A percentile compares a stretch with the other conserved stretches of the same genome.
phyloP scores from a whole-genome alignment of 352 stramenopile species.

The Phytophthora crassamura region DNA sequence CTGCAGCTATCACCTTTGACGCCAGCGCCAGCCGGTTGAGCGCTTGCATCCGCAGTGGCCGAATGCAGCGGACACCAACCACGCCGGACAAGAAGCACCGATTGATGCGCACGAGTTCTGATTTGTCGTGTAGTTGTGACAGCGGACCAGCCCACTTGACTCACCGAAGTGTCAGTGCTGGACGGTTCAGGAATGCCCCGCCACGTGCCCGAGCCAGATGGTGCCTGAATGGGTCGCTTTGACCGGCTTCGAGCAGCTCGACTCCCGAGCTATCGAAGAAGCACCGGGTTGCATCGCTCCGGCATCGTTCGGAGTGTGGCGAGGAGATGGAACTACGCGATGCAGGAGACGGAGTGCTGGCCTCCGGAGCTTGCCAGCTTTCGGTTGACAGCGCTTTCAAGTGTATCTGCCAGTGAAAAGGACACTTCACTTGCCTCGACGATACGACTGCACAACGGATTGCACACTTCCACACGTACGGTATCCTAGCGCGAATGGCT shows the following conservation, averaged over 20 bases:
- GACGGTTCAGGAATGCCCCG: background rate
- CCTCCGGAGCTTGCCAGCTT: conserved; percentile 9
- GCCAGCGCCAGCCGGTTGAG: conserved; percentile 12
- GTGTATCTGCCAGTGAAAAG: background rate
- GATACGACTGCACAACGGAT: conserved; percentile 20
- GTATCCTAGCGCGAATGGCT: conserved; percentile 11
- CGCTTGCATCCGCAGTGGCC: background rate
- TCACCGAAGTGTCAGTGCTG: conserved; percentile 18
- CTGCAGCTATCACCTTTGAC: conserved; percentile 30
- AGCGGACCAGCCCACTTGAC: conserved; percentile 27
- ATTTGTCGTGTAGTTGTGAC: conserved; percentile 28
- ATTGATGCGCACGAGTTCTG: conserved; percentile 27
- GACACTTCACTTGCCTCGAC: conserved; percentile 20
- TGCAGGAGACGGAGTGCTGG: conserved; percentile 13
- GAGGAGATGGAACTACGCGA: background rate
- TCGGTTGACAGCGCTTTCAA: conserved; percentile 24
- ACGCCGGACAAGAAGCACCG: conserved; percentile 11
- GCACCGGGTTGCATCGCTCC: background rate
- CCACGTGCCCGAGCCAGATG: conserved; percentile 23
- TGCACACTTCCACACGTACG: conserved; percentile 16
- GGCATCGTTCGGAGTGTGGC: background rate
- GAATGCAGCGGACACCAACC: conserved; percentile 6
- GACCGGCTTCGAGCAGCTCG: background rate
- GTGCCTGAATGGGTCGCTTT: conserved; percentile 2
- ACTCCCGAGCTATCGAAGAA: conserved; percentile 17